Conservation (phyloP, 192 early-diverging fungal genomes). For the Coemansia sp. region DNA sequence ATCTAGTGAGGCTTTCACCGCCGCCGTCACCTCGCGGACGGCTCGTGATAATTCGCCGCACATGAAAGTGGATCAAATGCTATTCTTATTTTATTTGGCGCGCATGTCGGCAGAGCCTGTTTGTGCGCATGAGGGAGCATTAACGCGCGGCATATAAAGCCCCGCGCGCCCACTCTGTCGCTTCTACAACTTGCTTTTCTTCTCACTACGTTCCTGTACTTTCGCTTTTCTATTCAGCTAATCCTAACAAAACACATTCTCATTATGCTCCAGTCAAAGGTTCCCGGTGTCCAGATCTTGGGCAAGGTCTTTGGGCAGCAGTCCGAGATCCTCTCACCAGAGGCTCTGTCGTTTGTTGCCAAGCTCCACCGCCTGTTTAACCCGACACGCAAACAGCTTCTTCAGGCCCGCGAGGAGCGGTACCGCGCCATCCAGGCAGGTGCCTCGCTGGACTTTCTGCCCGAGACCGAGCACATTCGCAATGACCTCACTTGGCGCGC, state of each 20-base stretch:
- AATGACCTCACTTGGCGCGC: slow-evolving; percentile 88
- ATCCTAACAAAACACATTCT: neutral
- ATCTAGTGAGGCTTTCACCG: slow-evolving; percentile 3
- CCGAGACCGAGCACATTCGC: slow-evolving; percentile 89
- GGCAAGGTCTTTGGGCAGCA: slow-evolving; percentile 66
- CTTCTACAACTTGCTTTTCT: slow-evolving; percentile 9
- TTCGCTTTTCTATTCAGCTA: neutral
- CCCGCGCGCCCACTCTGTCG: neutral
- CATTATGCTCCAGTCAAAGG: slow-evolving; percentile 51
- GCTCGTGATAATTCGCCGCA: slow-evolving; percentile 5
- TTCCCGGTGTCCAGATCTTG: slow-evolving; percentile 75
- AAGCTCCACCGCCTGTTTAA: slow-evolving; percentile 93
- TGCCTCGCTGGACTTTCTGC: slow-evolving; percentile 84
- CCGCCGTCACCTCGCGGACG: neutral
- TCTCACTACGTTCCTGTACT: slow-evolving; percentile 1
- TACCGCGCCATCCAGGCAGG: slow-evolving; percentile 83
- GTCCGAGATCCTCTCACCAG: slow-evolving; percentile 78
- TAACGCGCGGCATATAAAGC: neutral
- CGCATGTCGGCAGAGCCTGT: neutral
- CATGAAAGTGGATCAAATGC: slow-evolving; percentile 2
- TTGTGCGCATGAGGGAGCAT: neutral
- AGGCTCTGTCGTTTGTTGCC: slow-evolving; percentile 84
- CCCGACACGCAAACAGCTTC: slow-evolving; percentile 80
- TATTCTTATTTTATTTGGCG: neutral
- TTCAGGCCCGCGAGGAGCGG: slow-evolving; percentile 76